These are phyloP conservation scores for Mucor velutinosus DNA, from an alignment of 371 early-diverging fungal genomes.

Conservation along the genomic window DNA sequence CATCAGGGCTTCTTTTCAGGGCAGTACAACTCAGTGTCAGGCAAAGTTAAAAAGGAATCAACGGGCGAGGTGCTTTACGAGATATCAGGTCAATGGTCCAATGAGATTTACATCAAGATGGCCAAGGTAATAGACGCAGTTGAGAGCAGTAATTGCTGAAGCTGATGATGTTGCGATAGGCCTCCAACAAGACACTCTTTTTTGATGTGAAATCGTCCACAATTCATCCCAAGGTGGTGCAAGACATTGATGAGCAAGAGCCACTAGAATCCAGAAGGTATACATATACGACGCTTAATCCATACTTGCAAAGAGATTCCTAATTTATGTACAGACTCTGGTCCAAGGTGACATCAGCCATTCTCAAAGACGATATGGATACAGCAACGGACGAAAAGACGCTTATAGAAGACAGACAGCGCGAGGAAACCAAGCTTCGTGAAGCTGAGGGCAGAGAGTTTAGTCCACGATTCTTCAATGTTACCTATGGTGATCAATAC, in stretches of 20 bases:
- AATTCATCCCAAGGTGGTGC: constrained; percentile 73
- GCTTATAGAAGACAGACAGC: constrained; percentile 84
- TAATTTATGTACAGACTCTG: constrained; percentile 46
- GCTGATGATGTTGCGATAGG: constrained; percentile 1
- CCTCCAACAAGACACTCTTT: constrained; percentile 37
- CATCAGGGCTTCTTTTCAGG: constrained; percentile 77
- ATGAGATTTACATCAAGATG: constrained; percentile 62
- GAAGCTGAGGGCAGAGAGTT: constrained; percentile 53
- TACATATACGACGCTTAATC: background rate
- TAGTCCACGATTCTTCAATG: constrained; percentile 57
- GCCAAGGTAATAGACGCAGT: constrained; percentile 23
- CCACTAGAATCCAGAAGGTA: constrained; percentile 83
- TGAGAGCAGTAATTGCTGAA: background rate
- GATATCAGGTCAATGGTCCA: constrained; percentile 88
- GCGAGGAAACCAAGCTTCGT: constrained; percentile 66
- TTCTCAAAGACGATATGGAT: constrained; percentile 69
- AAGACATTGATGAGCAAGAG: constrained; percentile 76
- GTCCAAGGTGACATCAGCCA: constrained; percentile 80
- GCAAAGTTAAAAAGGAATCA: constrained; percentile 78
- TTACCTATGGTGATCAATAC: constrained; percentile 30
- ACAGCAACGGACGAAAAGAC: constrained; percentile 84
- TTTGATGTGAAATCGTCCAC: constrained; percentile 73
- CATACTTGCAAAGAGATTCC: no score
- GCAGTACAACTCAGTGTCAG: constrained; percentile 77
- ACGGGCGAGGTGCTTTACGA: constrained; percentile 79